Evolutionary conservation across 2,329 filamentous ascomycete genomes (phyloP).

Genomic region (Scedosporium aurantiacum): DNA sequence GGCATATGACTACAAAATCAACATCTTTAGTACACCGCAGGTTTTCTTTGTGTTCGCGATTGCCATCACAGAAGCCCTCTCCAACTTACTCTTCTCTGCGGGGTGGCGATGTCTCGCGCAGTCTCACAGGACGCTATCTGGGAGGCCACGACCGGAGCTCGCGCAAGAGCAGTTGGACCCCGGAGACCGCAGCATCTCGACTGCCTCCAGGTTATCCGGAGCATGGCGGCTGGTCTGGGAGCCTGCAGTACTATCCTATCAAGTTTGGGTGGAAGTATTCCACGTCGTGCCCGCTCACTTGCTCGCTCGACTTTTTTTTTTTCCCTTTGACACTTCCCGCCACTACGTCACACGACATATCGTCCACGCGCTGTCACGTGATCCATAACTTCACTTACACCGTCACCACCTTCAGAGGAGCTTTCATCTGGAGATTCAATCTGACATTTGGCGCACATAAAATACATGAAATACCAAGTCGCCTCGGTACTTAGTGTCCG

Average conservation of each 20-base stretch:
- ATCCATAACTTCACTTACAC: not conserved
- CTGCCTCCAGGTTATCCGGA: conserved; percentile 1
- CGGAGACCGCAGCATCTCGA: not conserved
- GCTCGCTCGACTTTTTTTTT: not conserved
- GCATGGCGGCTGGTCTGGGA: conserved; percentile 1
- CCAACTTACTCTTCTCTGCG: not conserved
- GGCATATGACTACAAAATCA: not conserved
- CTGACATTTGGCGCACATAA: not conserved
- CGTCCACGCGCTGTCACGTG: not conserved
- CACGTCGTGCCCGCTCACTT: no score
- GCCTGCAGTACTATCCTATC: not conserved
- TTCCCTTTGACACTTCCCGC: not conserved
- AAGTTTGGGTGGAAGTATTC: not conserved
- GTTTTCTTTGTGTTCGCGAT: not conserved
- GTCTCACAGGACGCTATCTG: not conserved
- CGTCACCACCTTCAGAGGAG: not conserved
- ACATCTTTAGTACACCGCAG: no score
- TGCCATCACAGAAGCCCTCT: no score
- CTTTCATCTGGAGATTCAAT: not conserved
- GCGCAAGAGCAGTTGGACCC: not conserved
- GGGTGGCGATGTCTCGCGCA: not conserved
- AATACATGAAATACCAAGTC: no score
- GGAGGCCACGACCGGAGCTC: not conserved
- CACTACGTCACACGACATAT: not conserved
- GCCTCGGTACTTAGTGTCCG: no score